These are phyloP conservation scores for Leishmania tarentolae DNA, from an alignment of 208 protist genomes.

Conservation along the genomic window DNA sequence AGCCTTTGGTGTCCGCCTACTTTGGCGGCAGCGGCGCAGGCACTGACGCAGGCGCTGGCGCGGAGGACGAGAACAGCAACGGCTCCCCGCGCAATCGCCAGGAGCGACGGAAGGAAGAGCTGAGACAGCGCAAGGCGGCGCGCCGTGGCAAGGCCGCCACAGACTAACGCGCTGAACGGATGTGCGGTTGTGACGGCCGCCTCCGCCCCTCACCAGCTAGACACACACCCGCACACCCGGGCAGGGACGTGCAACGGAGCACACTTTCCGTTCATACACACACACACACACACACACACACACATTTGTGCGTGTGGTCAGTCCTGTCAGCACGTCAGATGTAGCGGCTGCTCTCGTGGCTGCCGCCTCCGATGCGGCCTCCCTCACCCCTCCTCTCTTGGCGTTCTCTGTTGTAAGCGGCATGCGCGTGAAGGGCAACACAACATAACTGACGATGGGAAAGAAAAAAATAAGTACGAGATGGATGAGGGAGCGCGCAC, in stretches of 20 bases:
- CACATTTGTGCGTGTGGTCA: background rate
- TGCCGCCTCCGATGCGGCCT: too few species aligned
- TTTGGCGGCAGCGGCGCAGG: slow-evolving; percentile 27
- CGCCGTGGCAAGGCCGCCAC: slow-evolving; percentile 10
- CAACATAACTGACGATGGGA: background rate
- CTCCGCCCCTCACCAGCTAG: background rate
- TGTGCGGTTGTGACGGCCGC: background rate
- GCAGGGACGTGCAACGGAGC: background rate
- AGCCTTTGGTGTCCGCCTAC: slow-evolving; percentile 35
- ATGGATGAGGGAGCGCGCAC: background rate
- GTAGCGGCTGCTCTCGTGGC: background rate
- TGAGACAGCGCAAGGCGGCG: slow-evolving; percentile 60
- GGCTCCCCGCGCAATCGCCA: slow-evolving; percentile 43
- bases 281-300: background rate
- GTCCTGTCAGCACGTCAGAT: background rate
- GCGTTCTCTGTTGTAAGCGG: background rate
- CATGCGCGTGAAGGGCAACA: background rate
- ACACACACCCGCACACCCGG: background rate
- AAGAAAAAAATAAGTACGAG: background rate
- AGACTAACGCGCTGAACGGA: background rate
- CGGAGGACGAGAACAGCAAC: background rate
- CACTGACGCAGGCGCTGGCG: slow-evolving; percentile 18
- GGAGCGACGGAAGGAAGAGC: slow-evolving; percentile 68
- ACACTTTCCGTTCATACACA: background rate
- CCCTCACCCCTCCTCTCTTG: background rate